Evolutionary conservation across 1,284 basidiomycete genomes (phyloP), one percentile per base, ranked within the genome.

Genomic region (Chondrostereum purpureum): DNA sequence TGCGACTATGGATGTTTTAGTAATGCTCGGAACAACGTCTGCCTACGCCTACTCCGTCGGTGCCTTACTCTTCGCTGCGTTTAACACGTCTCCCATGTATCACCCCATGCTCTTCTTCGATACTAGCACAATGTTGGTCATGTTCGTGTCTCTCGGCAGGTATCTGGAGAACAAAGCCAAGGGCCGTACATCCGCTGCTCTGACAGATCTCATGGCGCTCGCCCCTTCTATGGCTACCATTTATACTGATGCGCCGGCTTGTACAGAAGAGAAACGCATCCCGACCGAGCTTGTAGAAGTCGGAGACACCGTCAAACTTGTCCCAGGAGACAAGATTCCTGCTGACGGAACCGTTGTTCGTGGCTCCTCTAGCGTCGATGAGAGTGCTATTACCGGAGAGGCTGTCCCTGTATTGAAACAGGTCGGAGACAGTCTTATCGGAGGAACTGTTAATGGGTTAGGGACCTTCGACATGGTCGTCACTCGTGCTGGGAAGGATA

Each of bases 51-150:
- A 97, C 66, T 98, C 94, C 3, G 56, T 92, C 31, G 67, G 82
- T 46, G 66, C 78, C 42, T 80, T 98, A 72, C 52, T 88, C 53
- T 71, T 73, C 39, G 81, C 85, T 24, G 70, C 80, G 17, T 80
- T 87, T 66, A 77, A 80, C 56, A 60, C 67, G 2, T 74, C 80
- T 4, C 72, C 80, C 0, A 76, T 78, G 45, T 89, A 77, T 60
- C 82, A 78, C 27, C 95, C 96, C 0, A 79, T 88, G 59, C 82
- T 93, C 22, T 99, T 98, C 70, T 99, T 99, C 67, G 96, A 99
- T 67, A 99, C 96, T 1, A 94, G 90, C 57, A 96, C 94, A 13
- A 99, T 99, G 96, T 73, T 99, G 47, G 89, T 99, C 74, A 92
- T 87, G 65, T 99, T 99, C 61, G 90, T 98, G 55, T 92, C 92